Evolutionary conservation across 2,329 filamentous ascomycete genomes (phyloP).

Genomic region (Gyromitra esculenta): DNA sequence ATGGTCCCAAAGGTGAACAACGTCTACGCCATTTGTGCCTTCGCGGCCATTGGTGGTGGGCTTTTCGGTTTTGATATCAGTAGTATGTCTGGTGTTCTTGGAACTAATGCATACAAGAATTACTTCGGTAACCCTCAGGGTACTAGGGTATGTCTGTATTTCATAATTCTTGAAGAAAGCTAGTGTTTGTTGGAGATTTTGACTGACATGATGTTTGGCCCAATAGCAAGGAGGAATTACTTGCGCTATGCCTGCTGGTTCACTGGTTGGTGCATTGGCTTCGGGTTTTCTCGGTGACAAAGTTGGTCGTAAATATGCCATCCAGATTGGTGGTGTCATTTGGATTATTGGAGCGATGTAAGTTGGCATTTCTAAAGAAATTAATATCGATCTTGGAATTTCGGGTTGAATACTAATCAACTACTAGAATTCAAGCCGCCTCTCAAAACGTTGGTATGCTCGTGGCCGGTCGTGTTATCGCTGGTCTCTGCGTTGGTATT

Average conservation of each 20-base stretch:
- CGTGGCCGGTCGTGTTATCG: slow-evolving; percentile 75
- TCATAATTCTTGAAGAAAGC: background rate
- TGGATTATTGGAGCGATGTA: slow-evolving; percentile 65
- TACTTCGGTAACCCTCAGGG: slow-evolving; percentile 72
- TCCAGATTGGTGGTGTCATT: slow-evolving; percentile 65
- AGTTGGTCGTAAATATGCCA: slow-evolving; percentile 65
- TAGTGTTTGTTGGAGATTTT: background rate
- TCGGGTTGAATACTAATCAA: background rate
- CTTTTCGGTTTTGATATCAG: slow-evolving; percentile 83
- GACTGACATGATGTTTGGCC: background rate
- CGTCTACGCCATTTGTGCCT: slow-evolving; percentile 70
- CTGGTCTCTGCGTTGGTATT: slow-evolving; percentile 78
- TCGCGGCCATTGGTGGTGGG: slow-evolving; percentile 70
- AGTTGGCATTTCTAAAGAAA: slow-evolving; percentile 27
- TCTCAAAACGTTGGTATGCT: slow-evolving; percentile 76
- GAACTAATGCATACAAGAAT: slow-evolving; percentile 74
- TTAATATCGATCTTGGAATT: background rate
- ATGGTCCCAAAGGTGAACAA: slow-evolving; percentile 52
- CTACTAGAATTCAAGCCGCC: slow-evolving; percentile 69
- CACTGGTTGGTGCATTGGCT: slow-evolving; percentile 62
- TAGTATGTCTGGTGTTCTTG: slow-evolving; percentile 75
- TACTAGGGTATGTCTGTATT: slow-evolving; percentile 44
- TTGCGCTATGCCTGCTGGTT: slow-evolving; percentile 61
- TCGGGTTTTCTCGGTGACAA: slow-evolving; percentile 67
- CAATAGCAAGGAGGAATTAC: slow-evolving; percentile 60